Percentiles rank a stretch among this genome's conserved stretches.
These are phyloP conservation scores for Penicillium manginii DNA, from an alignment of 495 filamentous ascomycete genomes.

Conservation along the genomic window DNA sequence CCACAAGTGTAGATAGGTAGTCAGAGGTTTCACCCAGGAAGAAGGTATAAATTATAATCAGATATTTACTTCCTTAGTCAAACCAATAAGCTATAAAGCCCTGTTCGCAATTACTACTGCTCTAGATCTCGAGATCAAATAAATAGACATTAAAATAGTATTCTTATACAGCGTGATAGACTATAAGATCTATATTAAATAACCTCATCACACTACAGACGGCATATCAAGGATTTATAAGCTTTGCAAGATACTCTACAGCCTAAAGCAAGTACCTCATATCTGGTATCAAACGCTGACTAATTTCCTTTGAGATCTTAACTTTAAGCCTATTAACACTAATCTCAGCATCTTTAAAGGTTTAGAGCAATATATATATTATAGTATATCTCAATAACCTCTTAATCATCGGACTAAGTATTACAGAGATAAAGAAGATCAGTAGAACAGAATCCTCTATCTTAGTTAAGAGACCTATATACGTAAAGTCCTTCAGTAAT, in stretches of 20 bases:
- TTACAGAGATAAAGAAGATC: constrained; percentile 25
- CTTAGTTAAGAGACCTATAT: neutral
- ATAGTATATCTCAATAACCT: constrained; percentile 41
- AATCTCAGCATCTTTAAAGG: constrained; percentile 32
- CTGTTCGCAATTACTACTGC: constrained; percentile 29
- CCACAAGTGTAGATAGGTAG: constrained; percentile 36
- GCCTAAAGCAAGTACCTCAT: constrained; percentile 43
- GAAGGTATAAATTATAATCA: constrained; percentile 42
- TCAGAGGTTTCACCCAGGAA: constrained; percentile 33
- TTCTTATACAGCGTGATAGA: constrained; percentile 36
- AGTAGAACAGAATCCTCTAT: constrained; percentile 24
- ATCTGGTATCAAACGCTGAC: constrained; percentile 40
- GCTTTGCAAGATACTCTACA: constrained; percentile 39
- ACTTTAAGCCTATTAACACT: constrained; percentile 27
- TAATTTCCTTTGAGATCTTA: constrained; percentile 30
- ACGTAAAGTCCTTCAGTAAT: neutral
- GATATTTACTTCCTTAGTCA: constrained; percentile 45
- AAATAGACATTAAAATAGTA: constrained; percentile 38
- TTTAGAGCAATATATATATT: constrained; percentile 26
- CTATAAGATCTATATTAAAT: constrained; percentile 30
- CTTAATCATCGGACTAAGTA: constrained; percentile 28
- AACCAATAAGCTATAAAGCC: constrained; percentile 32
- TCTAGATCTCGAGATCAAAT: constrained; percentile 31
- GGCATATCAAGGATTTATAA: constrained; percentile 22
- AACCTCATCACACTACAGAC: constrained; percentile 12